Conservation (phyloP, 73 alveolate genomes). For the Symbiodinium natans region DNA sequence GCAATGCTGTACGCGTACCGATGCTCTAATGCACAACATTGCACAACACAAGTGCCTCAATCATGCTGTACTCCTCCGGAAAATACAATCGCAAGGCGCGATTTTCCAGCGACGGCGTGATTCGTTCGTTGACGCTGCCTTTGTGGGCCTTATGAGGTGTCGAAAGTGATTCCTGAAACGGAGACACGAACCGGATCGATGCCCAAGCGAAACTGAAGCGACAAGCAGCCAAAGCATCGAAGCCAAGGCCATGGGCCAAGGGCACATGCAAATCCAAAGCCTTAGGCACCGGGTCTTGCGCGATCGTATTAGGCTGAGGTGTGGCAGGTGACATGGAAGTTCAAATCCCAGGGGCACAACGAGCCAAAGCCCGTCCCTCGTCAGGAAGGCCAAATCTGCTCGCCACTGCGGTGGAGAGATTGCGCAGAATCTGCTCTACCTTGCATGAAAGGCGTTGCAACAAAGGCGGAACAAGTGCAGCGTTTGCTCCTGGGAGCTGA, state of each 20-base stretch:
- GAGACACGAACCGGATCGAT: too few species aligned
- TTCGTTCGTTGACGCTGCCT: slow-evolving; percentile 65
- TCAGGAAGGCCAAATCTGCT: slow-evolving; percentile 80
- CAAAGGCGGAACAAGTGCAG: not conserved
- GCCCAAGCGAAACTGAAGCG: too few species aligned
- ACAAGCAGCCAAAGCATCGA: slow-evolving; percentile 57
- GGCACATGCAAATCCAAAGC: slow-evolving; percentile 81
- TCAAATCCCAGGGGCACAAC: slow-evolving; percentile 34
- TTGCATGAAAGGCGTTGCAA: not conserved
- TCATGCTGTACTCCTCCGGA: slow-evolving; percentile 91
- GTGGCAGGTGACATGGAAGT: too few species aligned
- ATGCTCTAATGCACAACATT: too few species aligned
- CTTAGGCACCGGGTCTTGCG: not conserved
- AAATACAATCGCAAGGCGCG: slow-evolving; percentile 83
- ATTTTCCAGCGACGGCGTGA: slow-evolving; percentile 67
- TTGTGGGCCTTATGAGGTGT: slow-evolving; percentile 75
- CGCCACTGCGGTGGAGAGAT: slow-evolving; percentile 72
- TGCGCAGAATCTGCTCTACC: slow-evolving; percentile 92
- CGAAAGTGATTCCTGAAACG: too few species aligned
- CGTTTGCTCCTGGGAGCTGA: not conserved
- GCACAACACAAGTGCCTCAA: too few species aligned
- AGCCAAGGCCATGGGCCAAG: slow-evolving; percentile 85
- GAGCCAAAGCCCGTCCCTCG: slow-evolving; percentile 82
- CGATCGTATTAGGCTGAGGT: too few species aligned
- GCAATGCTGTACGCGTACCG: too few species aligned